Evolutionary conservation across 2,329 filamentous ascomycete species (phyloP), one percentile per base, ranked within the genome.

Genomic region (Zalaria obscura): DNA sequence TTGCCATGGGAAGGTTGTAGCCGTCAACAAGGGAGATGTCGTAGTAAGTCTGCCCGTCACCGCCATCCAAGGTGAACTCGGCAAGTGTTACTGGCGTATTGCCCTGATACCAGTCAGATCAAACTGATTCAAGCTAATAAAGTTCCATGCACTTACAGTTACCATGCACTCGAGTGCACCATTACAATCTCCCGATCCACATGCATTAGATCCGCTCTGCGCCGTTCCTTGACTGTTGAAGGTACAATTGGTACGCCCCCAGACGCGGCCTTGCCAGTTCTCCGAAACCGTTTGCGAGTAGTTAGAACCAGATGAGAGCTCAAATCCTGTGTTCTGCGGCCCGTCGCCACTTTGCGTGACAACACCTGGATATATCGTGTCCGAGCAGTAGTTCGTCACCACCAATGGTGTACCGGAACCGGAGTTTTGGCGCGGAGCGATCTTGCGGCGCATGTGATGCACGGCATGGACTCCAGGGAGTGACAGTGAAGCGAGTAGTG

Each of bases 1-100:
- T 74, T 27, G 75, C 79, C 47, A 88, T 56, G 2, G 82, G 81
- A 1, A 89, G 62, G 55, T 89, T 89, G 69, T 89, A 89, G 38
- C 84, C 84, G 55, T 91, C 84, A 25, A 91, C 84, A 3, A 89
- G 69, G 34, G 82, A 87, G 47, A 91, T 83, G 58, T 91, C 84
- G 62, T 88, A 89, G 58, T 85, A 91, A 6, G 78, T 81, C 55
- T 87, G 80, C 25, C 68, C 66, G 35, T 70, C 63, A 27, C 80
- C 78, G 27, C 79, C 81, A 39, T 76, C 72, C 10, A 89, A 70
- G 41, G 80, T 86, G 61, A 91, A 88, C 55, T 93, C 85, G 33
- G 81, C 83, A 8, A 93, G 71, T 1, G 83, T 88, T 9, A 78
- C 78, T 7, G 85, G 85, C 27, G 78, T 73, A 43, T 76, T 70